Evolutionary conservation across 805 yeast genomes (phyloP).

Genomic region (Candida odintsovae): DNA sequence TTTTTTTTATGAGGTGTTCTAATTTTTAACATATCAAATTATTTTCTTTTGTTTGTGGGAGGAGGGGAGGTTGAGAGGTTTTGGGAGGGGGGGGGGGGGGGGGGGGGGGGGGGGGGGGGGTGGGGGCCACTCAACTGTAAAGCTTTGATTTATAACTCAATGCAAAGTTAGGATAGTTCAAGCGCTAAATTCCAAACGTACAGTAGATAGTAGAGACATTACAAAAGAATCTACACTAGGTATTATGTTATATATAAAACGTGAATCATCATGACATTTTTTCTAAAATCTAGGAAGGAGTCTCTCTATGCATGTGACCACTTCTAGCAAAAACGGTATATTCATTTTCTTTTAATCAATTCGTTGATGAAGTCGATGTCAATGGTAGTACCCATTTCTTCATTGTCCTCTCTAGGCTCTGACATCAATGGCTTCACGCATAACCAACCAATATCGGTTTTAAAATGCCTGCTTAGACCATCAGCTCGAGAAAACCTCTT

Average conservation of each 20-base stretch:
- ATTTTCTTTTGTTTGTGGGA: too few relatives aligned
- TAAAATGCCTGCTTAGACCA: constrained; percentile 69
- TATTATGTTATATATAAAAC: not conserved
- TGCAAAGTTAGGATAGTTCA: too few relatives aligned
- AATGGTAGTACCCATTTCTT: not conserved
- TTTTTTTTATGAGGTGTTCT: too few relatives aligned
- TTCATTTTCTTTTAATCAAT: constrained; percentile 7
- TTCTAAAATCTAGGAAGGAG: not conserved
- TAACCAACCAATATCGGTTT: constrained; percentile 68
- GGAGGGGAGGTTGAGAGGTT: too few relatives aligned
- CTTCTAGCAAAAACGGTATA: not conserved
- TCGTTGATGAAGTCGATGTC: constrained; percentile 11
- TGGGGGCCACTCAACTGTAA: too few relatives aligned
- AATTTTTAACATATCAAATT: too few relatives aligned
- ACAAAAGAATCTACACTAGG: not conserved
- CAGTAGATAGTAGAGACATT: too few relatives aligned
- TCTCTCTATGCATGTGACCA: not conserved
- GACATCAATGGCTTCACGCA: constrained; percentile 63
- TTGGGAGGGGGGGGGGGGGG: too few relatives aligned
- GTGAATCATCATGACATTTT: not conserved
- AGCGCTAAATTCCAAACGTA: too few relatives aligned
- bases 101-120: too few relatives aligned
- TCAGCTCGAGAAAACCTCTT: constrained; percentile 71
- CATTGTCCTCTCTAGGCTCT: constrained; percentile 33
- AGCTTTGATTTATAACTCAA: too few relatives aligned